phyloP scores from a whole-genome alignment of 2,329 filamentous ascomycete species.

The Salinomyces thailandicus region DNA sequence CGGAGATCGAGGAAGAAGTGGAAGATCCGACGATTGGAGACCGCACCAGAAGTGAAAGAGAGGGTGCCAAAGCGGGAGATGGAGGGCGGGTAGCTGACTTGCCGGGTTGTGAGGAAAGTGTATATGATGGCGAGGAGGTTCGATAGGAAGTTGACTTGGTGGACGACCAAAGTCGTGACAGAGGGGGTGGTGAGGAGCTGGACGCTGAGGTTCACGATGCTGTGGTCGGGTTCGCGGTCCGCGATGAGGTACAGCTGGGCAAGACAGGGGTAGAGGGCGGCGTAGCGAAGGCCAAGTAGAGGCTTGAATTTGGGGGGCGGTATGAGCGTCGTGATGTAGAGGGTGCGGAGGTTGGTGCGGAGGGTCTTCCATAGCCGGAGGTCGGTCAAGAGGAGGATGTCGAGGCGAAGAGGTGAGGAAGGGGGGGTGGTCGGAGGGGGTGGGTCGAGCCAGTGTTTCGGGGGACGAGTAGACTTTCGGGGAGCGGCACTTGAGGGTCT shows the following conservation, averaged over 20 bases:
- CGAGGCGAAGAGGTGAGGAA: constrained; percentile 65
- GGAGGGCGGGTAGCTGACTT: constrained; percentile 88
- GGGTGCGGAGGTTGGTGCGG: constrained; percentile 75
- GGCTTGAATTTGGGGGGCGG: constrained; percentile 94
- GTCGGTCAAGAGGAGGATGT: constrained; percentile 92
- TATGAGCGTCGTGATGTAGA: constrained; percentile 95
- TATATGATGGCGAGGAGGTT: constrained; percentile 94
- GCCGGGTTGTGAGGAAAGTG: constrained; percentile 89
- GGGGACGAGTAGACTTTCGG: constrained; percentile 48
- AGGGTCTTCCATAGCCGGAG: constrained; percentile 94
- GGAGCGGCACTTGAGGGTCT: constrained; percentile 31
- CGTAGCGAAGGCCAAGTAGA: constrained; percentile 82
- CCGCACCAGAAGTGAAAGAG: constrained; percentile 86
- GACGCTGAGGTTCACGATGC: constrained; percentile 92
- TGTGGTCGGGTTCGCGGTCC: constrained; percentile 92
- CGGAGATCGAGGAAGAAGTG: constrained; percentile 95
- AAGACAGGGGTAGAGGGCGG: constrained; percentile 84
- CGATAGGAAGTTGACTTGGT: constrained; percentile 89
- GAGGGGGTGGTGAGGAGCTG: constrained; percentile 96
- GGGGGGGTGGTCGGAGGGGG: constrained; percentile 37
- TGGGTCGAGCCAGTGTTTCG: constrained; percentile 77
- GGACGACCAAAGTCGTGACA: constrained; percentile 90
- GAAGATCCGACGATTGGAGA: constrained; percentile 90
- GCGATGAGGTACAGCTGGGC: constrained; percentile 93
- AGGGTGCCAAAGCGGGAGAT: constrained; percentile 77